Evolutionary conservation across 495 filamentous ascomycete genomes (phyloP), one percentile per base, ranked within the genome.

Genomic region (Lasiosphaeria miniovina): DNA sequence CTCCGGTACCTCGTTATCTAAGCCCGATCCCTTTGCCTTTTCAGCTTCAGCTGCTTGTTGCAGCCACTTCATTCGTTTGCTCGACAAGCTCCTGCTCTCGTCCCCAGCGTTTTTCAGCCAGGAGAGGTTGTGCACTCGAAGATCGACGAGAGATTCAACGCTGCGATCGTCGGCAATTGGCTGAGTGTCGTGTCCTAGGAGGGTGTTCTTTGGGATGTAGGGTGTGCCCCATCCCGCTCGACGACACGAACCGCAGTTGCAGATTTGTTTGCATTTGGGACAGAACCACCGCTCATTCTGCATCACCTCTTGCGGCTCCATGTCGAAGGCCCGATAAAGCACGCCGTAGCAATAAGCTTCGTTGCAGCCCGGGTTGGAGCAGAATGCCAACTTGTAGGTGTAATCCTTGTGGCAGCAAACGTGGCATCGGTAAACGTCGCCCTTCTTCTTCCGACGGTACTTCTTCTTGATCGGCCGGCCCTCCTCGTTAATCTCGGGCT

Each of bases 141-240:
- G 94, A 64, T 96, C 89, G 9, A 96, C 90, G 12, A 96, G 77
- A 43, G 84, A 84, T 67, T 98, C 92, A 11, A 93, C 84, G 68
- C 91, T 96, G 50, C 94, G 85, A 51, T 87, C 86, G 71, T 98
- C 94, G 14, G 93, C 91, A 36, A 97, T 84, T 40, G 88, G 88
- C 49, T 82, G 87, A 1, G 94, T 98, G 57, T 96, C 91, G 68
- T 95, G 90, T 0, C 93, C 94, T 11, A 97, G 83, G 3, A 93
- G 75, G 3, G 90, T 95, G 57, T 85, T 88, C 62, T 86, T 90
- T 0, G 93, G 94, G 62, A 90, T 81, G 63, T 93, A 94, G 1
- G 93, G 92, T 33, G 33, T 67, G 32, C 68, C 74, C 43, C 65
- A 66, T 0, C 69, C 69, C 14, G 62, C 60, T 45, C 73, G 76